Conservation (phyloP, 2,329 filamentous ascomycete species). For the Fusarium stilboides region DNA sequence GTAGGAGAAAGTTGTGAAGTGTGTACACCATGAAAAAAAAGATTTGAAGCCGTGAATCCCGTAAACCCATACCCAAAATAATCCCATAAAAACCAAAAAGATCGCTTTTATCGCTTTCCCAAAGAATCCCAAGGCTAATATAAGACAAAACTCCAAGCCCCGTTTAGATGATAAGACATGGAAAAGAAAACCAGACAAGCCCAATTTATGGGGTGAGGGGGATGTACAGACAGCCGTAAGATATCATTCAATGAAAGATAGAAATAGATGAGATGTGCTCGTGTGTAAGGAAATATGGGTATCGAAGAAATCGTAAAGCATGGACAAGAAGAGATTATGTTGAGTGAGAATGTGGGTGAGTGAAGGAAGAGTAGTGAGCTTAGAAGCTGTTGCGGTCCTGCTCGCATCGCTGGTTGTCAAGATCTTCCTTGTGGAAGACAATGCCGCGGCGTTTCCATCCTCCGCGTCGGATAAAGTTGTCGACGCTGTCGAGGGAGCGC, state of each 20-base stretch:
- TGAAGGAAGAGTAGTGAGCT: background rate
- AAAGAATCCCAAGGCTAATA: conserved; percentile 22
- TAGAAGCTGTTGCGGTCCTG: conserved; percentile 47
- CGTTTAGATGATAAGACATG: conserved; percentile 14
- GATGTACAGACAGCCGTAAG: conserved; percentile 30
- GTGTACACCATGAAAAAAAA: conserved; percentile 10
- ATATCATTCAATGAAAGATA: conserved; percentile 29
- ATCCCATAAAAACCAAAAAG: conserved; percentile 8
- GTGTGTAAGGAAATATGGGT: conserved; percentile 35
- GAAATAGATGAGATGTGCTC: conserved; percentile 32
- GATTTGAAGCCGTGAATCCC: conserved; percentile 32
- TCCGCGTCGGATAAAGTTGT: conserved; percentile 60
- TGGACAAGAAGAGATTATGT: conserved; percentile 20
- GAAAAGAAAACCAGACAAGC: conserved; percentile 22
- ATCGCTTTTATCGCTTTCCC: conserved; percentile 44
- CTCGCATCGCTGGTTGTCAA: conserved; percentile 45
- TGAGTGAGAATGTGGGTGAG: background rate
- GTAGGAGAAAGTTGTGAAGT: conserved; percentile 18
- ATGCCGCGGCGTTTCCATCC: conserved; percentile 63
- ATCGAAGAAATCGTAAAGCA: conserved; percentile 47
- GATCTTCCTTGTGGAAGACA: conserved; percentile 57
- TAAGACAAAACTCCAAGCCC: conserved; percentile 35
- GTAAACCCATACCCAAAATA: conserved; percentile 29
- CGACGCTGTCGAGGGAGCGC: conserved; percentile 57
- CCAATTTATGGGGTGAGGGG: conserved; percentile 16